A percentile compares a stretch with the other conserved stretches of the same genome.
These are phyloP conservation scores for Talaromyces wortmannii DNA, from an alignment of 495 filamentous ascomycete species.

Conservation along the genomic window DNA sequence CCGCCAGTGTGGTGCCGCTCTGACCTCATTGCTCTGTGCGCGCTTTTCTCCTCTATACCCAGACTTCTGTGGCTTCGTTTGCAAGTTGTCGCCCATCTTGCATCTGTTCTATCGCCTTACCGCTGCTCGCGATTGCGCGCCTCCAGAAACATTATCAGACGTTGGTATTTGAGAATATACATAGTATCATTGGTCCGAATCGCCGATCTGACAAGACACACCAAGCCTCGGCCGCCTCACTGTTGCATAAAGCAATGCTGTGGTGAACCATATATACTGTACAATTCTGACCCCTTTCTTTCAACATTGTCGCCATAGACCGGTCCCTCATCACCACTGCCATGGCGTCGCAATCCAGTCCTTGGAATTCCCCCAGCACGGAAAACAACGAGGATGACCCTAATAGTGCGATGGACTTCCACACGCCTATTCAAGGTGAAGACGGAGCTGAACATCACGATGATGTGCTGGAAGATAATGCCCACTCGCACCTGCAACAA, in stretches of 20 bases:
- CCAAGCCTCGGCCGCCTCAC: neutral
- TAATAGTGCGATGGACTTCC: conserved; percentile 8
- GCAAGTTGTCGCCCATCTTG: neutral
- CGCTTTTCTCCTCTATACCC: too few species aligned
- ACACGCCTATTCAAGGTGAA: conserved; percentile 10
- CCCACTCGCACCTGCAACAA: conserved; percentile 22
- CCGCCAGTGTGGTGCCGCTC: too few species aligned
- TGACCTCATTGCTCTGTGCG: too few species aligned
- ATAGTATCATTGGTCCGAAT: neutral
- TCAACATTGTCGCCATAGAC: neutral
- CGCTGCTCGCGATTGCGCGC: neutral
- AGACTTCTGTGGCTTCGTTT: too few species aligned
- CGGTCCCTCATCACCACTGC: neutral
- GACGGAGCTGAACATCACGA: conserved; percentile 22
- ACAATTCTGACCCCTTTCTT: neutral
- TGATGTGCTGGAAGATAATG: conserved; percentile 13
- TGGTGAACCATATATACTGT: neutral
- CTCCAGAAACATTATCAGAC: neutral
- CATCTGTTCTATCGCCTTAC: neutral
- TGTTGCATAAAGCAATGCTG: neutral
- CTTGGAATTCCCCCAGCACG: conserved; percentile 15
- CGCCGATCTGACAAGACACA: neutral
- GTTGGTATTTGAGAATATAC: neutral
- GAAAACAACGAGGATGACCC: conserved; percentile 31
- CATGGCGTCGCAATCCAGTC: neutral